Percentiles rank a stretch among this genome's conserved stretches.
Evolutionary conservation across 176 grass and related monocot genomes (phyloP).

Genomic region (Aegilops speltoides): DNA sequence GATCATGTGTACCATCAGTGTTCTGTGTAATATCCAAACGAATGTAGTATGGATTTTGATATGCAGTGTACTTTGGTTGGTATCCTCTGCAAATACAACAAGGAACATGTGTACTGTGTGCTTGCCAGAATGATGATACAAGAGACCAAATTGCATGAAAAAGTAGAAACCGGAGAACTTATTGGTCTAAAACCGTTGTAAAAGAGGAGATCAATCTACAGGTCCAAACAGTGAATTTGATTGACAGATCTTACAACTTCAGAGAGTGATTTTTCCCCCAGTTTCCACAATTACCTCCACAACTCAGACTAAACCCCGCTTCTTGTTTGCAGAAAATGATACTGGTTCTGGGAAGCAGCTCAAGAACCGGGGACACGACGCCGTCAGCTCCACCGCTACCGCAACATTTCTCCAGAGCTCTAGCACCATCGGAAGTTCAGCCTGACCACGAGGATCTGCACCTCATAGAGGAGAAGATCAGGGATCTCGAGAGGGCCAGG

Average conservation of each 20-base stretch:
- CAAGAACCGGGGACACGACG: neutral
- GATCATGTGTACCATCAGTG: too few relatives aligned
- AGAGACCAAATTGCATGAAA: neutral
- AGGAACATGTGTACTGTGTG: neutral
- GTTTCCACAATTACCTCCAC: neutral
- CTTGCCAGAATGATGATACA: neutral
- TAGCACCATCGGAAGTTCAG: neutral
- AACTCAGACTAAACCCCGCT: neutral
- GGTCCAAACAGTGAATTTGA: neutral
- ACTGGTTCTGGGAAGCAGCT: conserved; percentile 23
- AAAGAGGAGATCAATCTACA: neutral
- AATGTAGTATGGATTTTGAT: neutral
- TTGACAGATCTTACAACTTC: too few relatives aligned
- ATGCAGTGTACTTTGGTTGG: neutral
- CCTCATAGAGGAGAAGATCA: conserved; percentile 28
- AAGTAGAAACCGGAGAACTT: too few relatives aligned
- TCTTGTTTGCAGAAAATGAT: conserved; percentile 36
- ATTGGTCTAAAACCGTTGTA: neutral
- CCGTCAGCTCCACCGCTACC: conserved; percentile 46
- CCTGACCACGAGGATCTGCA: neutral
- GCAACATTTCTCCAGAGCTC: conserved; percentile 3
- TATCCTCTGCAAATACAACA: neutral
- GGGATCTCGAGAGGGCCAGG: conserved; percentile 20
- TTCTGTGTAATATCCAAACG: neutral
- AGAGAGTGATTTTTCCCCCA: neutral